These are phyloP conservation scores for Oidiodendron maius DNA, from an alignment of 495 filamentous ascomycete genomes.

Conservation along the genomic window DNA sequence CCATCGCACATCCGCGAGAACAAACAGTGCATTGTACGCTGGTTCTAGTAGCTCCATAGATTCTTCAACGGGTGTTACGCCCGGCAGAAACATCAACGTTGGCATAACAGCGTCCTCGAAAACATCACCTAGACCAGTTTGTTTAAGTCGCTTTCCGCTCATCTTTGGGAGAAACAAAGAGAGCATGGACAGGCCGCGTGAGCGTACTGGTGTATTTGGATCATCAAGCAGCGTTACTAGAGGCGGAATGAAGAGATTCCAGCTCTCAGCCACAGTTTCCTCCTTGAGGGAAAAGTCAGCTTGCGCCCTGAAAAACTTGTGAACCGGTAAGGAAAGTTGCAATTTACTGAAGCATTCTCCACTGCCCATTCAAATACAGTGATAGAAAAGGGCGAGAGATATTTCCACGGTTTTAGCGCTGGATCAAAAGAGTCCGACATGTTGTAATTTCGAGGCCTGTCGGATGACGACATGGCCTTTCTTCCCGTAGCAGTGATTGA, in stretches of 20 bases:
- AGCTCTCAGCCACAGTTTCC: slow-evolving; percentile 37
- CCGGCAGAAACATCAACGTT: slow-evolving; percentile 67
- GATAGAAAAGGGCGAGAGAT: slow-evolving; percentile 50
- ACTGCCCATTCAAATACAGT: slow-evolving; percentile 65
- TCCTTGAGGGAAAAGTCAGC: too few relatives aligned
- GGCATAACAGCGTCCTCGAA: slow-evolving; percentile 76
- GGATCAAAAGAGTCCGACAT: slow-evolving; percentile 38
- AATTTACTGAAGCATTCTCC: slow-evolving; percentile 37
- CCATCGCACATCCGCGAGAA: slow-evolving; percentile 45
- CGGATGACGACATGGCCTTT: slow-evolving; percentile 45
- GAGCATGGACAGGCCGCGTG: slow-evolving; percentile 55
- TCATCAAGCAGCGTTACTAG: slow-evolving; percentile 78
- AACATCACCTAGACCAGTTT: slow-evolving; percentile 71
- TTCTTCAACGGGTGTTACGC: slow-evolving; percentile 67
- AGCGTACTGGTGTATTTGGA: slow-evolving; percentile 45
- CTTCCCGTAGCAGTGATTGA: slow-evolving; percentile 58
- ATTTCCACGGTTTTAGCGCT: slow-evolving; percentile 69
- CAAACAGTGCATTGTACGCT: slow-evolving; percentile 62
- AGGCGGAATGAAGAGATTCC: slow-evolving; percentile 79
- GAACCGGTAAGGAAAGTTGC: background rate
- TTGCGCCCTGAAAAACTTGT: too few relatives aligned
- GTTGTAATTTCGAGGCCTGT: slow-evolving; percentile 31
- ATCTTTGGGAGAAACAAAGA: slow-evolving; percentile 55
- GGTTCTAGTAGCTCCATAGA: slow-evolving; percentile 57
- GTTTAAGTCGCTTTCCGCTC: slow-evolving; percentile 47